Percentiles rank a stretch among this genome's conserved stretches.
Evolutionary conservation across 2,329 filamentous ascomycete species (phyloP).

Genomic region (Penicillium sp.): DNA sequence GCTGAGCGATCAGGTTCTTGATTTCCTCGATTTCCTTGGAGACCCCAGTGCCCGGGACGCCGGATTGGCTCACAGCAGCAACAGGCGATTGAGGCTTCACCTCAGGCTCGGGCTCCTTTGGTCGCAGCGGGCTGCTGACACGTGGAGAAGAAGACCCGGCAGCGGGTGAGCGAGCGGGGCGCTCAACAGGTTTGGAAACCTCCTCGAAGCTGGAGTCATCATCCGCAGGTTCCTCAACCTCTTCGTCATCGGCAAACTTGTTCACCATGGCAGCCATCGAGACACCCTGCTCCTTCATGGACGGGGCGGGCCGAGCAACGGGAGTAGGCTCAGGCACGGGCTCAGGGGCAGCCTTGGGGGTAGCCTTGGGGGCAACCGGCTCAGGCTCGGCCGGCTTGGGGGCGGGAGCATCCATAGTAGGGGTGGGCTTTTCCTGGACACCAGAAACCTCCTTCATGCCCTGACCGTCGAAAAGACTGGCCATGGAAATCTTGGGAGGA

Average conservation of each 20-base stretch:
- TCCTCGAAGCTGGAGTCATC: conserved; percentile 86
- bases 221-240: conserved; percentile 58
- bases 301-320: conserved; percentile 59
- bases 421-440: conserved; percentile 42
- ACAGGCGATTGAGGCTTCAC: conserved; percentile 28
- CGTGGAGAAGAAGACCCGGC: conserved; percentile 27
- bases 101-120: conserved; percentile 27
- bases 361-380: conserved; percentile 37
- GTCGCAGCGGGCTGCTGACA: conserved; percentile 36
- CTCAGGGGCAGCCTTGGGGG: conserved; percentile 30
- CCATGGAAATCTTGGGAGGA: conserved; percentile 90
- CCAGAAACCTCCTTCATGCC: conserved; percentile 72
- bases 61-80: conserved; percentile 21
- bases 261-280: conserved; percentile 83
- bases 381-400: conserved; percentile 50
- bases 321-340: conserved; percentile 37
- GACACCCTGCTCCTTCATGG: conserved; percentile 79
- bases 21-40: conserved; percentile 73
- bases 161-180: conserved; percentile 45
- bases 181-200: conserved; percentile 72
- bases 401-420: conserved; percentile 44
- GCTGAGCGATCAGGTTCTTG: conserved; percentile 73
- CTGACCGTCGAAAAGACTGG: conserved; percentile 84
- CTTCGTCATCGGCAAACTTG: conserved; percentile 78
- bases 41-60: conserved; percentile 46